Evolutionary conservation across 1,284 basidiomycete genomes (phyloP).

Genomic region (Naganishia albida): DNA sequence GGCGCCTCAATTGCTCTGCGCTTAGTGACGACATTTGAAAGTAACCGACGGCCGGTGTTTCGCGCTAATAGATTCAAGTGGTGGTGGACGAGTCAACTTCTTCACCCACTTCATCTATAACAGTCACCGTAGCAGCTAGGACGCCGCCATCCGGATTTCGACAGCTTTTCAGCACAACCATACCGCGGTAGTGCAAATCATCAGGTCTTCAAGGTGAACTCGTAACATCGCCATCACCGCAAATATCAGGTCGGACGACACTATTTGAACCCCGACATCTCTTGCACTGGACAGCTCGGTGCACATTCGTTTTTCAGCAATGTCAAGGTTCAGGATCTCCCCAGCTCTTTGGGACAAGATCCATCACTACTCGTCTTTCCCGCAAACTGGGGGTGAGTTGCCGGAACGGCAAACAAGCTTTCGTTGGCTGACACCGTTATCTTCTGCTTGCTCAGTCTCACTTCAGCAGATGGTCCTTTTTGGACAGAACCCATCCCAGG

Average conservation of each 20-base stretch:
- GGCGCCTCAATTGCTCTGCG: no score
- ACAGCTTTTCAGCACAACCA: no score
- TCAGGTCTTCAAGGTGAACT: not conserved
- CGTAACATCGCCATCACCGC: not conserved
- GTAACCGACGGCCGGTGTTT: no score
- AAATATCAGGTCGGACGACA: slow-evolving; percentile 20
- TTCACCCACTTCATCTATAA: no score
- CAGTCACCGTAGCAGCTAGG: no score
- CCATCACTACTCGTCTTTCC: slow-evolving; percentile 90
- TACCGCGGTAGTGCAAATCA: not conserved
- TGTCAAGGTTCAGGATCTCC: slow-evolving; percentile 63
- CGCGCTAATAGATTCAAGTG: no score
- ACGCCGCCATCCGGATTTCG: no score
- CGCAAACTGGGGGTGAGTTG: slow-evolving; percentile 78
- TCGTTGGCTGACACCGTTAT: not conserved
- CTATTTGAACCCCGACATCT: not conserved
- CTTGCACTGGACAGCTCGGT: not conserved
- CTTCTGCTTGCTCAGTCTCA: slow-evolving; percentile 1
- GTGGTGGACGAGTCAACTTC: no score
- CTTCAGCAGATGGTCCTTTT: slow-evolving; percentile 87
- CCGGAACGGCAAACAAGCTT: not conserved
- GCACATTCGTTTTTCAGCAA: slow-evolving; percentile 34
- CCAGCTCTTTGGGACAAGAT: slow-evolving; percentile 87
- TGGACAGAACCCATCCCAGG: slow-evolving; percentile 82
- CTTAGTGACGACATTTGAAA: no score